These are phyloP conservation scores for Solanum corneliomulleri DNA, from an alignment of 257 asterid species.

Conservation along the genomic window DNA sequence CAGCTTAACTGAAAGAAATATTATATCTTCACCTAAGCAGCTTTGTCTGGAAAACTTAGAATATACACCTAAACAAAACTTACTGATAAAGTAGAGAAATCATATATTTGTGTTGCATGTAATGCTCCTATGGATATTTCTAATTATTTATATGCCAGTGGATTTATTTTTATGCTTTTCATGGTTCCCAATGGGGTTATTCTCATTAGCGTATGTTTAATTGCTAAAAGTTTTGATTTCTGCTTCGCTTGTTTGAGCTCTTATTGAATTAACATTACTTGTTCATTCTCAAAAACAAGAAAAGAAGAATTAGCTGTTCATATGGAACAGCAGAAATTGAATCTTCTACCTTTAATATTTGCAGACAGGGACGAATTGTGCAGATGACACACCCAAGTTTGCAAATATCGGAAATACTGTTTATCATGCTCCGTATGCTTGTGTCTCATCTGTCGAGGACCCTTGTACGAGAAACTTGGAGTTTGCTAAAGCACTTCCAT, in stretches of 20 bases:
- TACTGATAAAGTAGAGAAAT: not conserved
- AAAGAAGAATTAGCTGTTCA: not conserved
- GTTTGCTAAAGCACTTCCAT: slow-evolving; percentile 32
- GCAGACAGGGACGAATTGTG: slow-evolving; percentile 29
- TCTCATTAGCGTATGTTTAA: not conserved
- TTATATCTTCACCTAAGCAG: not conserved
- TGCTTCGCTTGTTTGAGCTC: not conserved
- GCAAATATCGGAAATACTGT: slow-evolving; percentile 16
- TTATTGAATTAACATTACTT: not conserved
- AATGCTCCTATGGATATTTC: not conserved
- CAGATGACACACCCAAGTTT: slow-evolving; percentile 28
- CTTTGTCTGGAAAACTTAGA: not conserved
- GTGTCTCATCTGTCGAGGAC: slow-evolving; percentile 55
- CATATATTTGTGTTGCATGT: not conserved
- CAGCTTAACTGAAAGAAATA: not conserved
- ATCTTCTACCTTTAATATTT: not conserved
- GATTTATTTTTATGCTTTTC: not conserved
- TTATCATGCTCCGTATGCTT: slow-evolving; percentile 59
- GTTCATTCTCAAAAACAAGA: not conserved
- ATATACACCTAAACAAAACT: not conserved
- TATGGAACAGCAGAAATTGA: not conserved
- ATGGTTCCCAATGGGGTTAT: not conserved
- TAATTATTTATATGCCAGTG: not conserved
- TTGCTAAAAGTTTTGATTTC: not conserved
- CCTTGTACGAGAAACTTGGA: slow-evolving; percentile 40